These are phyloP conservation scores for Russula sp. DNA, from an alignment of 768 basidiomycete genomes.

Conservation along the genomic window DNA sequence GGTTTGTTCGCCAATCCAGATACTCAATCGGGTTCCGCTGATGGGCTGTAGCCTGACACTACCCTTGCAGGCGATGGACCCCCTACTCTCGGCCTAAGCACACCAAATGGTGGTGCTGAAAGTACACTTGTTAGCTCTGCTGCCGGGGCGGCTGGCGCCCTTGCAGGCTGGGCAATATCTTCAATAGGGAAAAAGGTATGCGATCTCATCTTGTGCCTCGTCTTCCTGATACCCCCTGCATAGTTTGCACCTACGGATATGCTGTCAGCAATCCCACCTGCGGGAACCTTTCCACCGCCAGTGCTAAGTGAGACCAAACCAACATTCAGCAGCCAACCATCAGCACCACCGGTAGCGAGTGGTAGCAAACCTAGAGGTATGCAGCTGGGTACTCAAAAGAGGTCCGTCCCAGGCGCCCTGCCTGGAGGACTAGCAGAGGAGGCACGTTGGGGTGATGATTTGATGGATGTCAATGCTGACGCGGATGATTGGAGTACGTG, in stretches of 20 bases:
- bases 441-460: slow-evolving; percentile 56
- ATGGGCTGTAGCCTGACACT: slow-evolving; percentile 53
- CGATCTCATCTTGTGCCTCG: neutral
- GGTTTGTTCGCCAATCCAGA: slow-evolving; percentile 48
- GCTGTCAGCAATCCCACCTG: slow-evolving; percentile 16
- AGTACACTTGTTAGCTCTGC: slow-evolving; percentile 75
- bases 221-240: neutral
- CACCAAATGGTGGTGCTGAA: slow-evolving; percentile 33
- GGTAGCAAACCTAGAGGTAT: slow-evolving; percentile 54
- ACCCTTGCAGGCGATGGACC: slow-evolving; percentile 35
- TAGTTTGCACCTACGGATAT: slow-evolving; percentile 14
- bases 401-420: slow-evolving; percentile 39
- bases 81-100: slow-evolving; percentile 27
- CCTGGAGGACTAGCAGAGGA: slow-evolving; percentile 61
- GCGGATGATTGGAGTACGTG: slow-evolving; percentile 90
- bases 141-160: slow-evolving; percentile 83
- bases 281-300: slow-evolving; percentile 14
- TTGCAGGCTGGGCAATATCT: slow-evolving; percentile 96
- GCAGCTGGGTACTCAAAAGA: slow-evolving; percentile 64
- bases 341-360: slow-evolving; percentile 23
- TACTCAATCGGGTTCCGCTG: neutral
- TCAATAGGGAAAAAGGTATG: slow-evolving; percentile 79
- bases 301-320: slow-evolving; percentile 25
- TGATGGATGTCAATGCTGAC: slow-evolving; percentile 93
- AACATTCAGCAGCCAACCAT: neutral